Evolutionary conservation across 164 flowering plant species (phyloP).

Genomic region (Santalum album): DNA sequence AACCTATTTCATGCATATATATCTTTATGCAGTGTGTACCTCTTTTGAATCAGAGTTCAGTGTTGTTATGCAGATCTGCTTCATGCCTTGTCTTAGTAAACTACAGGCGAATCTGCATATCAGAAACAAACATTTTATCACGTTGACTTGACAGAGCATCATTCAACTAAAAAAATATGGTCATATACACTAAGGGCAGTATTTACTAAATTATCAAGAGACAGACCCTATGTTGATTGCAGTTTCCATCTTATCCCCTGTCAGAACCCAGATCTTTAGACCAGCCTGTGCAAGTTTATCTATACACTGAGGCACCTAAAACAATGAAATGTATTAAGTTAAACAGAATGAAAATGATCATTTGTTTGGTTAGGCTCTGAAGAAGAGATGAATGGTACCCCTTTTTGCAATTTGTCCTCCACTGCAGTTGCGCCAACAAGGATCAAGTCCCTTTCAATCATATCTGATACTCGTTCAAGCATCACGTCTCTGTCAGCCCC

Average conservation of each 20-base stretch:
- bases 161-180: neutral
- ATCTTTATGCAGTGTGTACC: slow-evolving; percentile 31
- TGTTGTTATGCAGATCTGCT: slow-evolving; percentile 60
- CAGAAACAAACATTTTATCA: slow-evolving; percentile 1
- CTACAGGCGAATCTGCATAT: slow-evolving; percentile 82
- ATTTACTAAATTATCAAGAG: neutral
- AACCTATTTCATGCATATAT: slow-evolving; percentile 8
- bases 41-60: slow-evolving; percentile 34
- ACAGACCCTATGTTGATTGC: slow-evolving; percentile 96
- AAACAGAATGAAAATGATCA: neutral
- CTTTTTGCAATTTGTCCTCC: slow-evolving; percentile 94
- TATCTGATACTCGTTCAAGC: slow-evolving; percentile 73
- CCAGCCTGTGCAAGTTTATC: slow-evolving; percentile 99
- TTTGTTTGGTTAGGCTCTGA: neutral
- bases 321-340: neutral
- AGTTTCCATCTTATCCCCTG: slow-evolving; percentile 99
- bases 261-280: slow-evolving; percentile 96
- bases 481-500: slow-evolving; percentile 77
- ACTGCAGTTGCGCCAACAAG: slow-evolving; percentile 98
- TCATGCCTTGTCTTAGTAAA: slow-evolving; percentile 91
- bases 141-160: neutral
- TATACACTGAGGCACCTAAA: slow-evolving; percentile 95
- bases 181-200: neutral
- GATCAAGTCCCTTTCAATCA: slow-evolving; percentile 79
- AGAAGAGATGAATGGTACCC: slow-evolving; percentile 38